A percentile compares a stretch with the other conserved stretches of the same genome.
Evolutionary conservation across 176 grass and related monocot species (phyloP).

Genomic region (Coix lacrymajobi): DNA sequence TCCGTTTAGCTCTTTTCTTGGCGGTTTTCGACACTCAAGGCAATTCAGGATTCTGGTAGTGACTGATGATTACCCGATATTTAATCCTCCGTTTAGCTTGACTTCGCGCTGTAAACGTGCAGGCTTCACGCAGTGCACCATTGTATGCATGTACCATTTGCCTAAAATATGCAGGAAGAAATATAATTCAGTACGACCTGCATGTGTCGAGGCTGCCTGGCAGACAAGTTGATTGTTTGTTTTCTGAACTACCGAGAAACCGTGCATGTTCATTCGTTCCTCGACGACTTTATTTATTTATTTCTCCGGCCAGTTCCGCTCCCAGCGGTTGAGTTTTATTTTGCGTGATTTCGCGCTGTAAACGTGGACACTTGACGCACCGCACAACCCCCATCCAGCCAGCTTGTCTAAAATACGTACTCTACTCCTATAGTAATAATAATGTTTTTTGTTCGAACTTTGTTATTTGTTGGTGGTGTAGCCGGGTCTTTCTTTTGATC

Average conservation of each 20-base stretch:
- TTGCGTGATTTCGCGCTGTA: background rate
- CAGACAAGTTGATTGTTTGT: background rate
- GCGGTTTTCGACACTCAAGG: too few relatives aligned
- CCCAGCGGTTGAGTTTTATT: background rate
- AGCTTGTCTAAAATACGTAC: background rate
- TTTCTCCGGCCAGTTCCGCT: fast-evolving
- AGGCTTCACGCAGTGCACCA: background rate
- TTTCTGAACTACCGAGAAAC: background rate
- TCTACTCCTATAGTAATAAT: too few relatives aligned
- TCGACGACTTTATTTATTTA: background rate
- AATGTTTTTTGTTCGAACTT: background rate
- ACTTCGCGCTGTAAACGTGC: background rate
- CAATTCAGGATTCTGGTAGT: too few relatives aligned
- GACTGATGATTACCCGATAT: too few relatives aligned
- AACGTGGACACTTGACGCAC: background rate
- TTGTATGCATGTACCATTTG: background rate
- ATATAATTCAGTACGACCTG: background rate
- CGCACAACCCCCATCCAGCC: background rate
- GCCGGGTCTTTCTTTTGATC: background rate
- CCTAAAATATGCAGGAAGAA: background rate
- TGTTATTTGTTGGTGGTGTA: background rate
- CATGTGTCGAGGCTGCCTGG: background rate
- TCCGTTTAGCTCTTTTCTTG: too few relatives aligned
- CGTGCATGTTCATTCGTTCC: background rate
- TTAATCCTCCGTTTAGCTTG: background rate